A percentile compares a stretch with the other conserved stretches of the same genome.
Evolutionary conservation across 2,329 filamentous ascomycete genomes (phyloP).

Genomic region (Penicillium rolfsii): DNA sequence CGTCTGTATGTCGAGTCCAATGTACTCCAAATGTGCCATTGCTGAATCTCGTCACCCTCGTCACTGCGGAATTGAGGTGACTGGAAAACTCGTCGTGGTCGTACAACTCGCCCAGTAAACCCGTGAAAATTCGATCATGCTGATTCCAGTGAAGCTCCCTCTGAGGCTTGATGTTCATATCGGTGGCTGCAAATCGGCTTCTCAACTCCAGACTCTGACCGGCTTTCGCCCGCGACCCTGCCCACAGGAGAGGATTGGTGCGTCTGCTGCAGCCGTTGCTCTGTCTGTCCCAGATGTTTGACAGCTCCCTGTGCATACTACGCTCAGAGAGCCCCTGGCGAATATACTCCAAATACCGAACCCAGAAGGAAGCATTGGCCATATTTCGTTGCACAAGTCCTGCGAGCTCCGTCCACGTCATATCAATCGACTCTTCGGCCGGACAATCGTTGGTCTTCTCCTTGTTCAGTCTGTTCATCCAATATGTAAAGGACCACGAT

Average conservation of each 20-base stretch:
- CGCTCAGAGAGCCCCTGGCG: not conserved
- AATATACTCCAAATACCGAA: not conserved
- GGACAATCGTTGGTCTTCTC: not conserved
- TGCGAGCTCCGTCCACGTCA: not conserved
- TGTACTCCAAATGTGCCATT: slow-evolving; percentile 6
- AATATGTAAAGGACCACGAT: not conserved
- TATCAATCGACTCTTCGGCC: not conserved
- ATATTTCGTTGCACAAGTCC: not conserved
- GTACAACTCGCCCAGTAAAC: not conserved
- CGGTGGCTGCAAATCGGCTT: not conserved
- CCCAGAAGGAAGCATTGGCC: not conserved
- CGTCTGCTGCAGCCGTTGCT: not conserved
- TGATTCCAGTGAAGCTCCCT: not conserved
- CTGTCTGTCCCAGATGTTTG: not conserved
- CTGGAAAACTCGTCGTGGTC: not conserved
- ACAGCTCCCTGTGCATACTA: not conserved
- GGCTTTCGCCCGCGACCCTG: not conserved
- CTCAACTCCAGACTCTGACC: not conserved
- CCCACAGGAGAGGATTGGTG: not conserved
- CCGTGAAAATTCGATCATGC: not conserved
- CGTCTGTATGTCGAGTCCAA: not conserved
- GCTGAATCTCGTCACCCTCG: not conserved
- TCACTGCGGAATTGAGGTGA: slow-evolving; percentile 7
- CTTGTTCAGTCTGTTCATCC: not conserved
- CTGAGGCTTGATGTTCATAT: not conserved